Evolutionary conservation across 768 basidiomycete genomes (phyloP).

Genomic region (Hygrophorus russula): DNA sequence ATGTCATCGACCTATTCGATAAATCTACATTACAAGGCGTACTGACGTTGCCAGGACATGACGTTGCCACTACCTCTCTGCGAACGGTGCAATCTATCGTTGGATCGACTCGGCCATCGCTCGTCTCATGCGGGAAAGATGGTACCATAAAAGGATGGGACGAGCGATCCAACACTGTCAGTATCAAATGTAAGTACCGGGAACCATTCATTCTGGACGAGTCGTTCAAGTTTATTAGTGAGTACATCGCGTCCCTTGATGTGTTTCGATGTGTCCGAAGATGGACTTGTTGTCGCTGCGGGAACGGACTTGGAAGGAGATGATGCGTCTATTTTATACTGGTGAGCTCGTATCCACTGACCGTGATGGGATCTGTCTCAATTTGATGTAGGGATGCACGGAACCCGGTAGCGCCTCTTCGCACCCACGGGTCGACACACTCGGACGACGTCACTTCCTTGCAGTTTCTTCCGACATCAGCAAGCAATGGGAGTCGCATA

Average conservation of each 20-base stretch:
- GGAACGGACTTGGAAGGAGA: slow-evolving; percentile 76
- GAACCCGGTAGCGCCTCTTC: slow-evolving; percentile 55
- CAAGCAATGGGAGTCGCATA: slow-evolving; percentile 16
- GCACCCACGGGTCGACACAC: slow-evolving; percentile 77
- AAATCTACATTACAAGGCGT: slow-evolving; percentile 36
- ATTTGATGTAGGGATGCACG: slow-evolving; percentile 65
- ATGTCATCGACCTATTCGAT: slow-evolving; percentile 60
- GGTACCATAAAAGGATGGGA: slow-evolving; percentile 72
- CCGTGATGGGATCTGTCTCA: background rate
- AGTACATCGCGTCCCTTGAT: slow-evolving; percentile 37
- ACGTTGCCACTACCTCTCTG: slow-evolving; percentile 44
- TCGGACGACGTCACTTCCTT: slow-evolving; percentile 87
- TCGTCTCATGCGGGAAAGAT: slow-evolving; percentile 63
- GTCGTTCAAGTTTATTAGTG: slow-evolving; percentile 34
- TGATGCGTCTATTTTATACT: slow-evolving; percentile 77
- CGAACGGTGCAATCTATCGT: slow-evolving; percentile 31
- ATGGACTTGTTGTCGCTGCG: slow-evolving; percentile 66
- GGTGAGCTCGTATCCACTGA: slow-evolving; percentile 33
- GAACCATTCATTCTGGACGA: slow-evolving; percentile 17
- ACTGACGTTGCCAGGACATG: slow-evolving; percentile 45
- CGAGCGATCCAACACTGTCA: slow-evolving; percentile 35
- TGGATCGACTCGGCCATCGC: slow-evolving; percentile 26
- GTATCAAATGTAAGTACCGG: slow-evolving; percentile 45
- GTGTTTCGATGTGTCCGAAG: slow-evolving; percentile 58
- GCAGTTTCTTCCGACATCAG: slow-evolving; percentile 35